Conservation (phyloP, 140 eudicot genomes). For the Flaveria floridana region DNA sequence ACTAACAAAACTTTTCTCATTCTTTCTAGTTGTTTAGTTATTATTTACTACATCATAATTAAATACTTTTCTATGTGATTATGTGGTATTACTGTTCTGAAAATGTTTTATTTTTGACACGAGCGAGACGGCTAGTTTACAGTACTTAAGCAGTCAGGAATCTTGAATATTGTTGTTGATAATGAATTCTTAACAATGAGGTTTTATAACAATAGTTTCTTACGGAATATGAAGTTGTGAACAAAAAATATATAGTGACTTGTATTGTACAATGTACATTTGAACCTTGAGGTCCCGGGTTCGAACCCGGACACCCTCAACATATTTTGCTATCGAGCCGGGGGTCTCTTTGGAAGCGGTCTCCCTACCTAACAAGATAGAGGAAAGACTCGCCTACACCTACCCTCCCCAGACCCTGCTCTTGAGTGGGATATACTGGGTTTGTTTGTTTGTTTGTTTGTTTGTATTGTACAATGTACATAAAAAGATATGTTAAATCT, state of each 20-base stretch:
- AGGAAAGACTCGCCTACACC: too few relatives aligned
- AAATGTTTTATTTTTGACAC: not conserved
- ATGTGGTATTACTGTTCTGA: not conserved
- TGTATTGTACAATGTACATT: not conserved
- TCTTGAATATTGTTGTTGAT: not conserved
- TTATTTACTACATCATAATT: not conserved
- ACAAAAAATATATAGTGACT: not conserved
- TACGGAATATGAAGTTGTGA: not conserved
- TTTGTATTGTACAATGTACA: not conserved
- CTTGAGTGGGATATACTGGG: too few relatives aligned
- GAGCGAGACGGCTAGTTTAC: not conserved
- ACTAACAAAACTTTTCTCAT: not conserved
- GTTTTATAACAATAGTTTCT: not conserved
- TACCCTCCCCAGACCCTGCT: too few relatives aligned
- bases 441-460: too few relatives aligned
- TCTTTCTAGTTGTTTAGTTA: not conserved
- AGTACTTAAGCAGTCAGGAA: not conserved
- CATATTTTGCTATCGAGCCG: too few relatives aligned
- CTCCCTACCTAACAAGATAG: too few relatives aligned
- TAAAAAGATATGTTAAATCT: not conserved
- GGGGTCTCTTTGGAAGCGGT: too few relatives aligned
- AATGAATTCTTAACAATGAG: not conserved
- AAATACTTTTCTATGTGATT: not conserved
- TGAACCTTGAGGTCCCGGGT: too few relatives aligned
- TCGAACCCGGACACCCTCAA: too few relatives aligned